Percentiles rank a stretch among this genome's conserved stretches.
Conservation (phyloP, 2,329 filamentous ascomycete genomes). For the Pseudogymnoascus verrucosus region DNA sequence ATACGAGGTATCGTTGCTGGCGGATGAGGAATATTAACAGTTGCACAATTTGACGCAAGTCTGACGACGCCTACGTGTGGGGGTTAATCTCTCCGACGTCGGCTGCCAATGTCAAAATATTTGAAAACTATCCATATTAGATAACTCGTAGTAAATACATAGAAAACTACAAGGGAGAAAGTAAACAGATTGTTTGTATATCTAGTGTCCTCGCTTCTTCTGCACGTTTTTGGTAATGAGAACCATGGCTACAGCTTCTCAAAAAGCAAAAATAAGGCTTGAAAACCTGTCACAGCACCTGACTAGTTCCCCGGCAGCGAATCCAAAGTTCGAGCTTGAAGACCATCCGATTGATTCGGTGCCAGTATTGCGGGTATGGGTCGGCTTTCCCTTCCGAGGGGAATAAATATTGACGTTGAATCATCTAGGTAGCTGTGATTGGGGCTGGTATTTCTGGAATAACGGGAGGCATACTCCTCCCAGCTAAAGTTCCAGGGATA, state of each 20-base stretch:
- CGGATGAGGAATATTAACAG: background rate
- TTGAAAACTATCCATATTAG: background rate
- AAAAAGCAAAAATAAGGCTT: background rate
- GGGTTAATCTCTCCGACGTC: background rate
- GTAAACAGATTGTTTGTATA: too few relatives aligned
- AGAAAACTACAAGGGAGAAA: background rate
- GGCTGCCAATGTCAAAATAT: background rate
- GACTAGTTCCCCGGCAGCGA: background rate
- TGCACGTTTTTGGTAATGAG: background rate
- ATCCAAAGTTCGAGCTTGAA: slow-evolving; percentile 29
- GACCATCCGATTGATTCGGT: slow-evolving; percentile 30
- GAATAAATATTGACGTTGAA: background rate
- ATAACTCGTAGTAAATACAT: background rate
- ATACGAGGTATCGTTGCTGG: background rate
- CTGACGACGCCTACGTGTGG: background rate
- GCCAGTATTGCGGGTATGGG: slow-evolving; percentile 8
- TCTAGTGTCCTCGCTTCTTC: background rate
- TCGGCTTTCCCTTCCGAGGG: background rate
- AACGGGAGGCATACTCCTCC: slow-evolving; percentile 56
- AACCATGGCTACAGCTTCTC: background rate
- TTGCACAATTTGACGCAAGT: background rate
- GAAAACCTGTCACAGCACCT: background rate
- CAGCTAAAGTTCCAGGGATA: slow-evolving; percentile 59
- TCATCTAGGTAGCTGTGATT: slow-evolving; percentile 45
- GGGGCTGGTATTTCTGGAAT: slow-evolving; percentile 58